These are phyloP conservation scores for Purpureocillium lavendulum DNA, from an alignment of 2,329 filamentous ascomycete species.

Conservation along the genomic window DNA sequence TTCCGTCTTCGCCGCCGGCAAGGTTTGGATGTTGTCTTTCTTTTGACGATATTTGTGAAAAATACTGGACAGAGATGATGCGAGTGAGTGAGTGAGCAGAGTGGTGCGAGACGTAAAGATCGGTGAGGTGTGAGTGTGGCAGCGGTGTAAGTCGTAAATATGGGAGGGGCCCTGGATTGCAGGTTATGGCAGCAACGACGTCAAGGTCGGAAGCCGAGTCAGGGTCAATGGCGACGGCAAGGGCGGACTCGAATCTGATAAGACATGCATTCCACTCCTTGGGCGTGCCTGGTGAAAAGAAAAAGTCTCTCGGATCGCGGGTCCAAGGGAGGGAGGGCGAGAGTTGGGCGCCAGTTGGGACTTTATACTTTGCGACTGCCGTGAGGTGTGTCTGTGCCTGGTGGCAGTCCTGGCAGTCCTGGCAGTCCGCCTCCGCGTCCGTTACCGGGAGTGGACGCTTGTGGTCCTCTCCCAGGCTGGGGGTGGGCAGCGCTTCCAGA, in stretches of 20 bases:
- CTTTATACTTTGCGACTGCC: slow-evolving; percentile 6
- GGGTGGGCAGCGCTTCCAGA: no score
- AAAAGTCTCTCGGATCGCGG: neutral
- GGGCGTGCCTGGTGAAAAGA: slow-evolving; percentile 1
- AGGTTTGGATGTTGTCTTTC: no score
- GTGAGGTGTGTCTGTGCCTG: neutral
- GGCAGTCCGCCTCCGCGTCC: no score
- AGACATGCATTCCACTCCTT: slow-evolving; percentile 6
- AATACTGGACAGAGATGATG: slow-evolving; percentile 4
- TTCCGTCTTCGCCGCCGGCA: no score
- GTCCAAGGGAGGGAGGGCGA: neutral
- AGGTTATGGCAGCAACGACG: no score
- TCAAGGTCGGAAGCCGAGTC: no score
- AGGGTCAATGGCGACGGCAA: neutral
- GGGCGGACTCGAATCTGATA: slow-evolving; percentile 2
- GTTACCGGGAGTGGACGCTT: no score
- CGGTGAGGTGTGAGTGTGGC: neutral
- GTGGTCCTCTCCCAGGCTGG: no score
- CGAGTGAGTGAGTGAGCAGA: no score
- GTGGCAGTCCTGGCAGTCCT: no score
- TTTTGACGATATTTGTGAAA: no score
- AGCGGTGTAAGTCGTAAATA: neutral
- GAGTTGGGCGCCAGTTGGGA: slow-evolving; percentile 3
- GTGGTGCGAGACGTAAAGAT: neutral
- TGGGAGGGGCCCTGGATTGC: no score